Conservation (phyloP, 768 basidiomycete species). For the Leucocoprinus leucothites region DNA sequence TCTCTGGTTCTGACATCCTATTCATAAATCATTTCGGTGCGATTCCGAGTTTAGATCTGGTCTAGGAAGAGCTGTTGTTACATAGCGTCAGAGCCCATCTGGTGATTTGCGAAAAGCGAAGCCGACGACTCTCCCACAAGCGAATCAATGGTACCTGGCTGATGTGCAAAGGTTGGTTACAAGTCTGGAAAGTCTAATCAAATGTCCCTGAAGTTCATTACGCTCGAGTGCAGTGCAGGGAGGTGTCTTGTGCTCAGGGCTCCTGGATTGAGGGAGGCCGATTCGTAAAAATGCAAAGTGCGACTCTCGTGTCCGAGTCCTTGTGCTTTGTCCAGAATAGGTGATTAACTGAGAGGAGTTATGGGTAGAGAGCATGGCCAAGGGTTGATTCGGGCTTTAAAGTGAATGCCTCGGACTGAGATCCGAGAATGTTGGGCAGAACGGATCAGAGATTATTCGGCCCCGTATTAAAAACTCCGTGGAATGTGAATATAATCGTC, state of each 20-base stretch:
- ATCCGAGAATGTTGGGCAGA: background rate
- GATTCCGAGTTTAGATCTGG: slow-evolving; percentile 10
- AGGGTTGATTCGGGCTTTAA: background rate
- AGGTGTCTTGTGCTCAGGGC: slow-evolving; percentile 8
- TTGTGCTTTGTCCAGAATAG: background rate
- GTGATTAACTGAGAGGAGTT: slow-evolving; percentile 1
- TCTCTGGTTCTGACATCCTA: slow-evolving; percentile 10
- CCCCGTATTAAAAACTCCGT: background rate
- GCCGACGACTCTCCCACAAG: slow-evolving; percentile 9
- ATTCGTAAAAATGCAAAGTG: background rate
- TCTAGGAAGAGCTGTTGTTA: slow-evolving; percentile 5
- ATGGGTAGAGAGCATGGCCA: background rate
- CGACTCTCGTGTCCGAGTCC: background rate
- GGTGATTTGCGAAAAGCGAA: slow-evolving; percentile 5
- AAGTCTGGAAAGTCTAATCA: slow-evolving; percentile 14
- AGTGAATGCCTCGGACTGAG: background rate
- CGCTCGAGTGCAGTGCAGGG: slow-evolving; percentile 3
- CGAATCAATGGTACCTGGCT: slow-evolving; percentile 11
- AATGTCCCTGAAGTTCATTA: slow-evolving; percentile 11
- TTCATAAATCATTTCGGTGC: slow-evolving; percentile 14
- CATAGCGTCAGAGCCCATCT: slow-evolving; percentile 5
- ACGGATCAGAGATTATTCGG: slow-evolving; percentile 10
- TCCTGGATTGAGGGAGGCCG: background rate
- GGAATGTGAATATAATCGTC: background rate
- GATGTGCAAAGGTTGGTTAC: slow-evolving; percentile 7